A percentile compares a stretch with the other conserved stretches of the same genome.
Evolutionary conservation across 2,329 filamentous ascomycete species (phyloP).

Genomic region (Chalaropsis ovoidea): DNA sequence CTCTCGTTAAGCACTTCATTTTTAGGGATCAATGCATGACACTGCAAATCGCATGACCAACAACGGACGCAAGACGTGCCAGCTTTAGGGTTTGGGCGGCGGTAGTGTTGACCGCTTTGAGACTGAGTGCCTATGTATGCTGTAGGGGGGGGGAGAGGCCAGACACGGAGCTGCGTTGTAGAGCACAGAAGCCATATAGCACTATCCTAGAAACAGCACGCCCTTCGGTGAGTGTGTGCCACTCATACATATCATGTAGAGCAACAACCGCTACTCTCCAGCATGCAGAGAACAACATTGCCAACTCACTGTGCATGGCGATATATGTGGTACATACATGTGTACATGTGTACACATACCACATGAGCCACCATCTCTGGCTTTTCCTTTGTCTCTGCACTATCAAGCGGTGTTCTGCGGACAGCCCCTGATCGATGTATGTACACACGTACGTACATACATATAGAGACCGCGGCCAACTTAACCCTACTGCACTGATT

Average conservation of each 20-base stretch:
- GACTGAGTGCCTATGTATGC: too few species aligned
- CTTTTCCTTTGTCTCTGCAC: neutral
- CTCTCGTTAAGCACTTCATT: neutral
- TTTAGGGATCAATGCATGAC: neutral
- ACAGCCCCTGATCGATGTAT: neutral
- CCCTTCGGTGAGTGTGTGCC: neutral
- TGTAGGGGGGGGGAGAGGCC: too few species aligned
- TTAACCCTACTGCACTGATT: slow-evolving; percentile 3
- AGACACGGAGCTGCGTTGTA: too few species aligned
- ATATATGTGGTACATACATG: slow-evolving; percentile 7
- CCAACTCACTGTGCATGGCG: slow-evolving; percentile 12
- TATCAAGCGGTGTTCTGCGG: neutral
- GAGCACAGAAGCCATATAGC: neutral
- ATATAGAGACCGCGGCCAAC: neutral
- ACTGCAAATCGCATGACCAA: slow-evolving; percentile 12
- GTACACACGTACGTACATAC: neutral
- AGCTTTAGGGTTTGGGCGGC: neutral
- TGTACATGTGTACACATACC: slow-evolving; percentile 1
- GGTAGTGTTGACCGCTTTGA: neutral
- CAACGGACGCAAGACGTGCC: neutral
- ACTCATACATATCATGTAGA: neutral
- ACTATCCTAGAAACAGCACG: neutral
- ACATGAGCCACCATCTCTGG: neutral
- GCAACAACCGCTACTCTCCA: neutral
- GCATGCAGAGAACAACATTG: slow-evolving; percentile 11